Conservation (phyloP, 306 rosid genomes). For the Quercus wislizeni region DNA sequence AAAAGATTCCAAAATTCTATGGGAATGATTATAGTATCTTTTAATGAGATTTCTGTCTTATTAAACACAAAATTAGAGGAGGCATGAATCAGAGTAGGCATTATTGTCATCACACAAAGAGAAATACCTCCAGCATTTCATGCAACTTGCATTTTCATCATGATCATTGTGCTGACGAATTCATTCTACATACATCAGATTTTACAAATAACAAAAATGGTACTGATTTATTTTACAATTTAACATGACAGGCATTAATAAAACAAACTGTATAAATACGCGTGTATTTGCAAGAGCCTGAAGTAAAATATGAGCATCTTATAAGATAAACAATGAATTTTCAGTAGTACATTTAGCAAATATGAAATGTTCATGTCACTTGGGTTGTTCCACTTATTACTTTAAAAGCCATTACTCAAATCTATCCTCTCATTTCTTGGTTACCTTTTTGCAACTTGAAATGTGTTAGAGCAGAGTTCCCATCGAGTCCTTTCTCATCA, state of each 20-base stretch:
- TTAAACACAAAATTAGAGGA: background rate
- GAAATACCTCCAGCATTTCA: background rate
- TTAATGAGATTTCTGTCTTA: background rate
- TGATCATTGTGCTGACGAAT: too few species aligned
- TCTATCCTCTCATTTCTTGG: background rate
- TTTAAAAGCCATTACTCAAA: background rate
- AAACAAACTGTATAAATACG: background rate
- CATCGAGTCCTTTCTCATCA: constrained; percentile 41
- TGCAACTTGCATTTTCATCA: too few species aligned
- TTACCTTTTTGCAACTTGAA: constrained; percentile 16
- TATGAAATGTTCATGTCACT: background rate
- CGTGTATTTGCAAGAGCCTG: background rate
- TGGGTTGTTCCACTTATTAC: background rate
- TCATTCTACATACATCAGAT: too few species aligned
- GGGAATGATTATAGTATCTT: background rate
- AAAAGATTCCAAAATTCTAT: background rate
- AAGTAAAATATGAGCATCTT: background rate
- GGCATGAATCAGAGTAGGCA: background rate
- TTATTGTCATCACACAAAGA: background rate
- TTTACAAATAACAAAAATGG: background rate
- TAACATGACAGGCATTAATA: background rate
- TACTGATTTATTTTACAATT: background rate
- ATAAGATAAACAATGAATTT: background rate
- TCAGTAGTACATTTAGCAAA: background rate
- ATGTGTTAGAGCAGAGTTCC: constrained; percentile 32